A percentile compares a stretch with the other conserved stretches of the same genome.
phyloP scores from a whole-genome alignment of 148 eudicot species.

The Diospyros kaki region DNA sequence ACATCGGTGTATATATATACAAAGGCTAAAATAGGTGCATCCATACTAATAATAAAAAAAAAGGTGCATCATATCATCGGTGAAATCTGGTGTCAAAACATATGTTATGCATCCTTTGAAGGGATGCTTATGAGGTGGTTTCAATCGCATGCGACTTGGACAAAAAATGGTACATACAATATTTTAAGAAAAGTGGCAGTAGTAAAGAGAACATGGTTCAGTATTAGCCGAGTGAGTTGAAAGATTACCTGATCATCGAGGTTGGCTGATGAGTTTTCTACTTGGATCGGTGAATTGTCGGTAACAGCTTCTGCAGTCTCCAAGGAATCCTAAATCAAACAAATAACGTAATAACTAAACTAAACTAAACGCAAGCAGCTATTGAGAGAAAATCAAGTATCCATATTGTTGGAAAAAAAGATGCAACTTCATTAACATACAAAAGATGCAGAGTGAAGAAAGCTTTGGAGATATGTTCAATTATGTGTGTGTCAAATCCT shows the following conservation, averaged over 20 bases:
- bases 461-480: neutral
- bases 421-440: neutral
- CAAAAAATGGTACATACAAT: neutral
- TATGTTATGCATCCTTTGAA: too few relatives aligned
- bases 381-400: neutral
- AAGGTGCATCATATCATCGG: neutral
- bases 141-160: neutral
- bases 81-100: too few relatives aligned
- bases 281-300: conserved; percentile 20
- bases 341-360: neutral
- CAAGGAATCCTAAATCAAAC: conserved; percentile 23
- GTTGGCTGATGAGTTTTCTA: conserved; percentile 20
- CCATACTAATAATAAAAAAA: too few relatives aligned
- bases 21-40: neutral
- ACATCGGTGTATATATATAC: too few relatives aligned
- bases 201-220: neutral
- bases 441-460: neutral
- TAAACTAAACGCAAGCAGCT: neutral
- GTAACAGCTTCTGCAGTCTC: conserved; percentile 26
- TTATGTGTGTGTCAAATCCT: neutral
- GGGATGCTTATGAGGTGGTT: too few relatives aligned
- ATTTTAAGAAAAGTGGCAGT: neutral
- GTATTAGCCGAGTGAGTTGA: neutral
- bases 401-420: too few relatives aligned
- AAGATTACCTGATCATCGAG: conserved; percentile 24